These are phyloP conservation scores for Clarireedia homoeocarpa DNA, from an alignment of 2,329 filamentous ascomycete species.

Conservation along the genomic window DNA sequence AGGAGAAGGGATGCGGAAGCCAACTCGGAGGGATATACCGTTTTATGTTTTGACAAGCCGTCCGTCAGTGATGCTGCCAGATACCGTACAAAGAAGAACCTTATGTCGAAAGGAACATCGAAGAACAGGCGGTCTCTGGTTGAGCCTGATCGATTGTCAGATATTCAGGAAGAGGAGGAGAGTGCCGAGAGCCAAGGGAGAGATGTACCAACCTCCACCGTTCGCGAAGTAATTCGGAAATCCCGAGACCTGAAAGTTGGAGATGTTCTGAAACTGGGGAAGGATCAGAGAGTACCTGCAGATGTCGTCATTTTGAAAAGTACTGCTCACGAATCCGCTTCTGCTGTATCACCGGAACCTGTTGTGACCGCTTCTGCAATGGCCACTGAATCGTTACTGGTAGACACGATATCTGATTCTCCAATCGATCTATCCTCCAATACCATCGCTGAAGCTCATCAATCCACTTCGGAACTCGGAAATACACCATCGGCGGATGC, in stretches of 20 bases:
- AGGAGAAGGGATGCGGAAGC: conserved; percentile 85
- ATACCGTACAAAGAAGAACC: conserved; percentile 34
- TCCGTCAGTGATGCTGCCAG: conserved; percentile 29
- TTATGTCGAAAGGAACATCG: conserved; percentile 39
- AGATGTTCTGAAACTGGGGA: conserved; percentile 86
- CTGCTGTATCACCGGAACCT: conserved; percentile 14
- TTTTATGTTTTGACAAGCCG: conserved; percentile 63
- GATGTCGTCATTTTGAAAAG: conserved; percentile 92
- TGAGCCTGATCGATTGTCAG: conserved; percentile 44
- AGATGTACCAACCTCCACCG: conserved; percentile 39
- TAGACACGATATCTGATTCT: conserved; percentile 27
- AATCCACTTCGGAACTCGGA: conserved; percentile 21
- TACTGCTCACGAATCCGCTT: conserved; percentile 47
- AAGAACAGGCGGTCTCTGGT: conserved; percentile 31
- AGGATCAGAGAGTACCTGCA: conserved; percentile 87
- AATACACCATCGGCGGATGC: conserved; percentile 26
- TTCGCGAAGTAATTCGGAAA: conserved; percentile 66
- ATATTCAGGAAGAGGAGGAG: conserved; percentile 64
- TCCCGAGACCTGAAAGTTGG: conserved; percentile 88
- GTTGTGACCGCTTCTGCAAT: neutral
- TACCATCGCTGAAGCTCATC: conserved; percentile 17
- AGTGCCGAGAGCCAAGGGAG: conserved; percentile 37
- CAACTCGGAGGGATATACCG: conserved; percentile 82
- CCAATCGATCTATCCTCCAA: conserved; percentile 19
- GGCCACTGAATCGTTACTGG: conserved; percentile 20